Conservation (phyloP, 2,329 filamentous ascomycete species). For the Neophaeococcomyces mojaviensis region DNA sequence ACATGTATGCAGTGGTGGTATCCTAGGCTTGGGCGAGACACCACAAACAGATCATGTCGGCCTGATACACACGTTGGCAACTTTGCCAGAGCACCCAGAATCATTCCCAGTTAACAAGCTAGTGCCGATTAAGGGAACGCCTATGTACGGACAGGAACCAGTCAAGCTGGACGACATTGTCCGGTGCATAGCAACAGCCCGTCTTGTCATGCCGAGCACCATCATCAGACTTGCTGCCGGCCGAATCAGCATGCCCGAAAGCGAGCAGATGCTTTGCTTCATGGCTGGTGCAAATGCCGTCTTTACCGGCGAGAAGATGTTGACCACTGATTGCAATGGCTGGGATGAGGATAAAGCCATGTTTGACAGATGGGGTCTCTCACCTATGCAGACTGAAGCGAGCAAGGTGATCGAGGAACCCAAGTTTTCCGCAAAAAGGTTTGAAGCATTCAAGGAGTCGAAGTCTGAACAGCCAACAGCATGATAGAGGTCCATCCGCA, state of each 20-base stretch:
- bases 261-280: conserved; percentile 84
- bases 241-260: conserved; percentile 74
- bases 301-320: conserved; percentile 92
- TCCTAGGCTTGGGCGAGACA: conserved; percentile 75
- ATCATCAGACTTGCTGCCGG: conserved; percentile 84
- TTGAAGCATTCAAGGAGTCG: conserved; percentile 8
- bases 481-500: too few relatives aligned
- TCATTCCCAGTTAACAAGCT: conserved; percentile 87
- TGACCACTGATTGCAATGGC: conserved; percentile 83
- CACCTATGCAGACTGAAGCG: conserved; percentile 57
- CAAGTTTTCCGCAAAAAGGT: conserved; percentile 21
- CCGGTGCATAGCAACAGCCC: conserved; percentile 74
- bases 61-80: conserved; percentile 73
- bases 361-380: conserved; percentile 75
- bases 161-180: conserved; percentile 72
- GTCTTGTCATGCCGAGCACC: conserved; percentile 73
- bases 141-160: conserved; percentile 65
- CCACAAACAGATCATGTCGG: conserved; percentile 67
- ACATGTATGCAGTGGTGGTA: conserved; percentile 84
- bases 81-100: conserved; percentile 73
- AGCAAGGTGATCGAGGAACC: conserved; percentile 21
- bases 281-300: conserved; percentile 89
- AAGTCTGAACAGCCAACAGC: neutral
- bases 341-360: conserved; percentile 83
- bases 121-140: conserved; percentile 84